Base-by-base conservation (phyloP, 2,329 filamentous ascomycete genomes). In the Penicillium sp. region DNA sequence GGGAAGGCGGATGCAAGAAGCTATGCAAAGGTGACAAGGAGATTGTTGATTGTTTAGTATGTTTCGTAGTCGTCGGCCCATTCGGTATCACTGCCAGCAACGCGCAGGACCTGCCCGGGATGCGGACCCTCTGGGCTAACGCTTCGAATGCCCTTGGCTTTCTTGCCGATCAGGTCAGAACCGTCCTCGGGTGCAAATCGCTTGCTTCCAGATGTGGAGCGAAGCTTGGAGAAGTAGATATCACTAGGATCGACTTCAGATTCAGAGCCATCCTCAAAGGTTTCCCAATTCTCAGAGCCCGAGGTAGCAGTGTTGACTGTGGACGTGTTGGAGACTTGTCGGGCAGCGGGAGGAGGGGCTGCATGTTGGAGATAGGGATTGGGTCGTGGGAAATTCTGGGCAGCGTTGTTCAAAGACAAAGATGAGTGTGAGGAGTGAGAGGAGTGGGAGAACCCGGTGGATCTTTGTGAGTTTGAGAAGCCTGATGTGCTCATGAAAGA, bases 271-370 rank as follows among this genome's bases (percentile, higher is more conserved):
- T 96, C 91, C 64, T 94, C 92, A 66, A 94, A 97, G 9, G 92
- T 96, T 75, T 97, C 93, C 93, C 93, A 97, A 72, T 97, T 97
- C 75, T 97, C 93, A 3, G 91, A 96, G 1, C 90, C 91, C 5
- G 90, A 91, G 24, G 89, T 81, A 21, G 81, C 82, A 1, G 89
- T 91, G n/a, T 77, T 77, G 21, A 79, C 75, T 2, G 78, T 77
- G 2, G 90, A 92, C 1, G 88, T 87, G 61, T 86, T 86, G 6
- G 88, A 91, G 14, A 88, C 86, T 64, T 93, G 90, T 45, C 91
- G 81, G 57, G 77, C 81, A 22, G 71, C 69, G 16, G 72, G 71
- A 5, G 72, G 71, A n/a, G 73, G 71, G 5, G 72, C 71, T 11
- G 67, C 63, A 16, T 68, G 71, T 22, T 68, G 65, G 49, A 74